Base-by-base conservation (phyloP, 805 yeast species). In the Yarrowia phangngaensis region DNA sequence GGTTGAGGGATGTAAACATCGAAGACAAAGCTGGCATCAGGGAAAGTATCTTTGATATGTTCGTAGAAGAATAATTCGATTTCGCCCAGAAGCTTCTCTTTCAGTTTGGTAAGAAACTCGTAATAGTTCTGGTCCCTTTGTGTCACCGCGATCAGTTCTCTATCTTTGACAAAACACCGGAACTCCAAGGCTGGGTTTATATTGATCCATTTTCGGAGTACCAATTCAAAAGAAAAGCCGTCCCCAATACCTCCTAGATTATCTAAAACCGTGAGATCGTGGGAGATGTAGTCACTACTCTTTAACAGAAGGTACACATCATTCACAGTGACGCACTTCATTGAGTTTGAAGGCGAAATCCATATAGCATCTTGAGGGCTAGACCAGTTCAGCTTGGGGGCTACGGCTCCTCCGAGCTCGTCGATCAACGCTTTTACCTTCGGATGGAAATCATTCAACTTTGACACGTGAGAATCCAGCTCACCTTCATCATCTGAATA, bases 321-420 rank as follows among this genome's bases (percentile, higher is more conserved):
- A 28, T 80, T 74, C 0, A 82, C 78, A 23, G 73, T 74, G 12
- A 67, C 70, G 59, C 97, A 89, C 58, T 77, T 74, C 74, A 83
- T 75, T 3, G 85, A 73, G 58, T 86, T 84, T 23, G 83, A 79
- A 2, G 92, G 74, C 58, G 84, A 67, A 15, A 92, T 90, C 98
- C 97, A 92, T 0, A 80, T 76, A 1, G 97, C 85, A 66, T 92
- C 99, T 60, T 80, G 82, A 1, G 99, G 98, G 1, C 96, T 84
- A 0, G 97, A 87, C 98, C 98, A 92, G 69, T 92, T 92, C 56
- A 90, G 68, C 60, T 92, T 92, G 1, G 97, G 97, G 1, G 86
- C 73, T 2, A 88, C 86, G 1, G 77, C 67, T 0, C 83, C 82
- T n/a, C 74, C 61, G 8, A 68, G 67, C 32, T 71, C 68, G 3